phyloP scores from a whole-genome alignment of 2,329 filamentous ascomycete genomes.

The Sphaerulina vaccinii region DNA sequence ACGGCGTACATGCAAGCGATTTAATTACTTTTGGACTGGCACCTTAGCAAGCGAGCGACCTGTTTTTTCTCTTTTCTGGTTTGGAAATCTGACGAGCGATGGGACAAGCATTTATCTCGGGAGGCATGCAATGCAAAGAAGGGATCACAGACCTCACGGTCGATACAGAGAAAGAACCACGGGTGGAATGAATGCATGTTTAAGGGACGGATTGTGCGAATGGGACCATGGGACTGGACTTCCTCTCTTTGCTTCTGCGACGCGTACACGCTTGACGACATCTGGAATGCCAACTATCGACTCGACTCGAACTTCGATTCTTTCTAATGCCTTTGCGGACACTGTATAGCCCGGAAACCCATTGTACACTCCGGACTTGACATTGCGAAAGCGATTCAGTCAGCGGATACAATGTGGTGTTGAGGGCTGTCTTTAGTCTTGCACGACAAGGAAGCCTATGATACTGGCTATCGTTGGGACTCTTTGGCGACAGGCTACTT shows the following conservation, averaged over 20 bases:
- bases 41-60: constrained; percentile 26
- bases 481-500: constrained; percentile 20
- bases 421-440: constrained; percentile 19
- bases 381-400: constrained; percentile 13
- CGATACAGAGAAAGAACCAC: constrained; percentile 13
- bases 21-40: constrained; percentile 15
- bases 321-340: constrained; percentile 14
- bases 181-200: constrained; percentile 16
- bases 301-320: constrained; percentile 18
- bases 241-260: constrained; percentile 17
- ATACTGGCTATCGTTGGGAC: constrained; percentile 22
- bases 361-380: constrained; percentile 26
- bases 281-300: constrained; percentile 20
- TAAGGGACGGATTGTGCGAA: constrained; percentile 11
- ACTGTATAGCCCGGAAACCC: constrained; percentile 26
- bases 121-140: constrained; percentile 20
- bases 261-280: constrained; percentile 22
- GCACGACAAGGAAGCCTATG: constrained; percentile 19
- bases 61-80: constrained; percentile 12
- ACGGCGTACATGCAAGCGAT: constrained; percentile 51
- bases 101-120: constrained; percentile 18
- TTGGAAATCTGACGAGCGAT: constrained; percentile 13
- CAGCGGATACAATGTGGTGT: constrained; percentile 28
- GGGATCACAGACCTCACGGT: constrained; percentile 19
- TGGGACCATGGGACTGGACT: constrained; percentile 10